These are phyloP conservation scores for Tylopilus subfusipes DNA, from an alignment of 768 basidiomycete species.

Conservation along the genomic window DNA sequence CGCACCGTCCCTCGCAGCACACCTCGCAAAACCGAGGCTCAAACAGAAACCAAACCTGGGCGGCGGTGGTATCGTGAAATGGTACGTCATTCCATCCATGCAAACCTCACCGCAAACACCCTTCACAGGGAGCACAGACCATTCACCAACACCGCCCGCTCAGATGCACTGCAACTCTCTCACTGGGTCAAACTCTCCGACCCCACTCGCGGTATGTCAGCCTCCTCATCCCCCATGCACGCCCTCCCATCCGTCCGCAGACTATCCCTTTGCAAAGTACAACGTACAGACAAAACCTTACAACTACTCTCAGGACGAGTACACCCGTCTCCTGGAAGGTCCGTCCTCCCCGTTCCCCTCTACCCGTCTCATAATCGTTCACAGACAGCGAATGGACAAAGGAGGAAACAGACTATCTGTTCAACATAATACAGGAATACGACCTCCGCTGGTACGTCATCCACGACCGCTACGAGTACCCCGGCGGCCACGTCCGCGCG, in stretches of 20 bases:
- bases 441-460: constrained; percentile 89
- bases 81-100: constrained; percentile 41
- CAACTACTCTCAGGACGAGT: constrained; percentile 85
- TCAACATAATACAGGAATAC: constrained; percentile 72
- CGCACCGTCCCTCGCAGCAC: constrained; percentile 78
- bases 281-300: constrained; percentile 63
- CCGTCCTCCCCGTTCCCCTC: constrained; percentile 3
- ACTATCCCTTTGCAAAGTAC: constrained; percentile 82
- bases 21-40: constrained; percentile 75
- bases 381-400: constrained; percentile 84
- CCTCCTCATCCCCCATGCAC: background rate
- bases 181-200: constrained; percentile 82
- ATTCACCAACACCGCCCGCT: constrained; percentile 72
- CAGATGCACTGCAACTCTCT: constrained; percentile 61
- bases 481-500: constrained; percentile 48
- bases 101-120: background rate
- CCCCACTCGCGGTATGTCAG: constrained; percentile 48
- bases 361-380: background rate
- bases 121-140: constrained; percentile 65
- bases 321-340: constrained; percentile 76
- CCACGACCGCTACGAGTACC: constrained; percentile 83
- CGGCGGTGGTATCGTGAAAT: constrained; percentile 60
- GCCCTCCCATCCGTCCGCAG: constrained; percentile 33
- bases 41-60: constrained; percentile 84
- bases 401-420: constrained; percentile 93